Percentiles rank a stretch among this genome's conserved stretches.
phyloP scores from a whole-genome alignment of 2,329 filamentous ascomycete species.

The Alternaria tenuissima region DNA sequence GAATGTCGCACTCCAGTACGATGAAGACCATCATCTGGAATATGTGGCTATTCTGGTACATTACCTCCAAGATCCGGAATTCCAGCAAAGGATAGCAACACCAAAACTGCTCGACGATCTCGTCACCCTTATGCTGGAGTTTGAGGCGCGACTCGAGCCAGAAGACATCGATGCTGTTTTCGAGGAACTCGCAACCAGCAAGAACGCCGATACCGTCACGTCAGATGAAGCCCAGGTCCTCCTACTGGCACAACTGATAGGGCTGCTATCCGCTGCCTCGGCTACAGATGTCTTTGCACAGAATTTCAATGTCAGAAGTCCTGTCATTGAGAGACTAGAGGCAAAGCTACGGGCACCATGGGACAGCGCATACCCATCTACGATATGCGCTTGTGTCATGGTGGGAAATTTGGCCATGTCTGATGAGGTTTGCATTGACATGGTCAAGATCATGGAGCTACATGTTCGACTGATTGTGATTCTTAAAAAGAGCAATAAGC shows the following conservation, averaged over 20 bases:
- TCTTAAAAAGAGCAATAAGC: slow-evolving; percentile 35
- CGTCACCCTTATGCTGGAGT: slow-evolving; percentile 41
- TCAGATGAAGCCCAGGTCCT: slow-evolving; percentile 39
- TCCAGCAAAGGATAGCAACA: slow-evolving; percentile 44
- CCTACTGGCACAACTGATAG: slow-evolving; percentile 44
- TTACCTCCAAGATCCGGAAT: slow-evolving; percentile 47
- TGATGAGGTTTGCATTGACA: slow-evolving; percentile 43
- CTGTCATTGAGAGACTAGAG: slow-evolving; percentile 38
- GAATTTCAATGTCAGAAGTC: slow-evolving; percentile 35
- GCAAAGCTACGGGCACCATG: slow-evolving; percentile 32
- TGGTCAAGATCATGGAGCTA: slow-evolving; percentile 46
- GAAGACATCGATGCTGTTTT: slow-evolving; percentile 41
- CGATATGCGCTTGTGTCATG: slow-evolving; percentile 48
- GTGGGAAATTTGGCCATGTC: slow-evolving; percentile 51
- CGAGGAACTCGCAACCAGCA: slow-evolving; percentile 37
- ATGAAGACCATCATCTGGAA: slow-evolving; percentile 48
- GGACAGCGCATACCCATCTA: slow-evolving; percentile 32
- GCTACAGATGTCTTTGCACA: slow-evolving; percentile 45
- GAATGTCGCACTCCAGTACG: slow-evolving; percentile 35
- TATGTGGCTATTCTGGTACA: slow-evolving; percentile 44
- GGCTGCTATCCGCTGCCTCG: slow-evolving; percentile 43
- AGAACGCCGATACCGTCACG: slow-evolving; percentile 29
- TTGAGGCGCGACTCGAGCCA: slow-evolving; percentile 38
- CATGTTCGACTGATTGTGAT: slow-evolving; percentile 42
- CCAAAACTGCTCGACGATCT: slow-evolving; percentile 41